These are phyloP conservation scores for Aspergillus versicolor DNA, from an alignment of 2,329 filamentous ascomycete species.

Conservation along the genomic window DNA sequence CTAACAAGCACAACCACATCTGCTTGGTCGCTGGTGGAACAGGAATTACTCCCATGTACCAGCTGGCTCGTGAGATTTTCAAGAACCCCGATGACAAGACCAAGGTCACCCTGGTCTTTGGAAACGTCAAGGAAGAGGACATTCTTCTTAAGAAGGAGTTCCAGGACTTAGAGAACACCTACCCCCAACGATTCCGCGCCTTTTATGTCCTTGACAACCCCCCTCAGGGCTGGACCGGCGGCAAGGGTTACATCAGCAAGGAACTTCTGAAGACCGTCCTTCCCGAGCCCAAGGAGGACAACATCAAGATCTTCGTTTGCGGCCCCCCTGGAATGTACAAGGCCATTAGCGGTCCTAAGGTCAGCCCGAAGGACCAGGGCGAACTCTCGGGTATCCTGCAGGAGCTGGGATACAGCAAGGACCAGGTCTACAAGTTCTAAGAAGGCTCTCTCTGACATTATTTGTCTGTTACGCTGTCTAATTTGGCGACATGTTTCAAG, in stretches of 20 bases:
- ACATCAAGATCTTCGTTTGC: slow-evolving; percentile 96
- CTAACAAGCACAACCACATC: slow-evolving; percentile 88
- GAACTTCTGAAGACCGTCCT: slow-evolving; percentile 92
- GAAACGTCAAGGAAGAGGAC: slow-evolving; percentile 85
- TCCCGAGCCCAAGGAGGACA: slow-evolving; percentile 84
- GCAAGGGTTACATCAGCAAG: slow-evolving; percentile 80
- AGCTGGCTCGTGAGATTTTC: slow-evolving; percentile 88
- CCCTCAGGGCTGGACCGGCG: slow-evolving; percentile 72
- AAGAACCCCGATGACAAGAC: slow-evolving; percentile 96
- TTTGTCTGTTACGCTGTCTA: background rate
- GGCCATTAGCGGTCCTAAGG: slow-evolving; percentile 84
- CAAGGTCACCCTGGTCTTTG: slow-evolving; percentile 93
- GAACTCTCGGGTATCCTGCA: slow-evolving; percentile 79
- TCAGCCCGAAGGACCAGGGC: slow-evolving; percentile 89
- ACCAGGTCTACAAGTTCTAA: slow-evolving; percentile 97
- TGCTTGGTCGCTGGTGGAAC: slow-evolving; percentile 80
- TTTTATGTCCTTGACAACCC: slow-evolving; percentile 92
- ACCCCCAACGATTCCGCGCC: slow-evolving; percentile 89
- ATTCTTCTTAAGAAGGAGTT: slow-evolving; percentile 88
- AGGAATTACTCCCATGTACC: slow-evolving; percentile 97
- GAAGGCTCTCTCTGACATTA: background rate
- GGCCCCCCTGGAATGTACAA: slow-evolving; percentile 93
- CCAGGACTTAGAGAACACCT: slow-evolving; percentile 85
- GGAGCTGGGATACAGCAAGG: slow-evolving; percentile 78
- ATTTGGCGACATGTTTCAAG: background rate